Base-by-base conservation (phyloP, 2,329 filamentous ascomycete genomes). In the Hypoxylon sp. region DNA sequence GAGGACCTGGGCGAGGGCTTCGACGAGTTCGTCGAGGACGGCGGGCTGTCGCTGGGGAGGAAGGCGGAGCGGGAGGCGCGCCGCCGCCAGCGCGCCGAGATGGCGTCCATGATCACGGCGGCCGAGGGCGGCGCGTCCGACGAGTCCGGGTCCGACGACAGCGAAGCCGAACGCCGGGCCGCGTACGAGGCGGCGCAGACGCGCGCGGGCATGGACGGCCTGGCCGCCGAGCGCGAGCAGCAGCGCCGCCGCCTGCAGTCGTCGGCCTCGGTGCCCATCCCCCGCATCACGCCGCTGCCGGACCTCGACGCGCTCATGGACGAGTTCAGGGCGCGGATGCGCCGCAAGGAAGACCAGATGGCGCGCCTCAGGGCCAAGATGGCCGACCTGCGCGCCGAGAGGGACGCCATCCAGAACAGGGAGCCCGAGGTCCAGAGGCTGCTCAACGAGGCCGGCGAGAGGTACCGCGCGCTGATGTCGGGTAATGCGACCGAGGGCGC, bases 1-100 rank as follows among this genome's bases (percentile, higher is more conserved):
- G 94, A 98, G 71, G 92, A 98, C 69, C 83, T 97, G 0, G 91
- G 90, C 31, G 95, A 98, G 76, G 93, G 92, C 0, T 98, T 96
- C 67, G 94, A 98, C 58, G 89, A 94, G 51, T 97, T 91, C 67
- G 91, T 95, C 7, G 90, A 95, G 35, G 91, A 97, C 70, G 92
- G 90, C 7, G 85, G 86, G 6, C 84, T 97, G 8, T 85, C 90
- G 1, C 80, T 97, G 0, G 91, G 92, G 27, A 86, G 83, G 60
- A 90, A 89, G 59, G 92, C 92, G 0, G 91, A 95, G 74, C 85
- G 84, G 17, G 90, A 92, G 65, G 88, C 85, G 0, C 79, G 83
- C 45, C 81, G 80, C 49, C 83, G 82, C 40, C 85, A 90, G 24
- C 85, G 90, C 24, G 84, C 87, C 54, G 87, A 92, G 66, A 97